phyloP scores from a whole-genome alignment of 2,329 filamentous ascomycete species.

The Neocatenulostroma microsporum region DNA sequence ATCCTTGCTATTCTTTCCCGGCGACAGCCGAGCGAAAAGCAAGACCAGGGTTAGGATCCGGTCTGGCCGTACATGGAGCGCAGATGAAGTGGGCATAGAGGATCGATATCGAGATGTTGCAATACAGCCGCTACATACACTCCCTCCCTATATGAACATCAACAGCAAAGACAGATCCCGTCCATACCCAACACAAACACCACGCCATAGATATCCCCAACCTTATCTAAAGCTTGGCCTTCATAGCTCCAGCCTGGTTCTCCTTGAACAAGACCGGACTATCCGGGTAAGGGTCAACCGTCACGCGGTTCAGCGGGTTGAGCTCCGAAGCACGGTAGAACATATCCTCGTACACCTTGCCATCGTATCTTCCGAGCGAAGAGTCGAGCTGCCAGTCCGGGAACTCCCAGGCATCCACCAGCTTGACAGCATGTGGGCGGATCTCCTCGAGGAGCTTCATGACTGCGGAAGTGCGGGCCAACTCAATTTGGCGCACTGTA shows the following conservation, averaged over 20 bases:
- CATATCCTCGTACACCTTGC: constrained; percentile 70
- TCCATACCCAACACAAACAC: too few species aligned
- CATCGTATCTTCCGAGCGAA: constrained; percentile 61
- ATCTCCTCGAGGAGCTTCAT: constrained; percentile 65
- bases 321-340: constrained; percentile 63
- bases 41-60: too few species aligned
- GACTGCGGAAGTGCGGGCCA: constrained; percentile 59
- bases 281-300: constrained; percentile 64
- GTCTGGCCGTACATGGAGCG: too few species aligned
- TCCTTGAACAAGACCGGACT: constrained; percentile 55
- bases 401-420: constrained; percentile 70
- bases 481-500: constrained; percentile 63
- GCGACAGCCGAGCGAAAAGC: too few species aligned
- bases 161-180: too few species aligned
- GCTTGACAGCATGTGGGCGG: constrained; percentile 61
- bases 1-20: too few species aligned
- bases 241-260: constrained; percentile 40
- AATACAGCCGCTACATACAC: too few species aligned
- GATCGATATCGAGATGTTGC: too few species aligned
- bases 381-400: constrained; percentile 71
- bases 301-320: constrained; percentile 65
- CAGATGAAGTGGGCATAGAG: too few species aligned
- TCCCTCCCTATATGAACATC: too few species aligned
- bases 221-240: constrained; percentile 49
- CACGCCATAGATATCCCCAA: too few species aligned